Evolutionary conservation across 192 early-diverging fungal genomes (phyloP).

Genomic region (Mortierella claussenii): DNA sequence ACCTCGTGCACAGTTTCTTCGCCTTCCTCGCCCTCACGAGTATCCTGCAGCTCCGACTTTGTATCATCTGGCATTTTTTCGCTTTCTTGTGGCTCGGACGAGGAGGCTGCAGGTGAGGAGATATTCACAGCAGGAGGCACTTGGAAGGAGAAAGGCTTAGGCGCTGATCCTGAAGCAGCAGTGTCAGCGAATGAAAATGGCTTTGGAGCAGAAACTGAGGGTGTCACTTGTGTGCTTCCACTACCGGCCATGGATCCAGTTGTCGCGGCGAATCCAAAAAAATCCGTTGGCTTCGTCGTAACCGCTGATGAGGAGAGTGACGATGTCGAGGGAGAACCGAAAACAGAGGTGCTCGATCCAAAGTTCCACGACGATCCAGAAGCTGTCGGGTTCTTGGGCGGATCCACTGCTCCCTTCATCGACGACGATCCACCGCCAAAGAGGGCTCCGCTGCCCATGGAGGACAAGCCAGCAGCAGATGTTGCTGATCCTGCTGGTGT

Average conservation of each 20-base stretch:
- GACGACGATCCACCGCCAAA: slow-evolving; percentile 23
- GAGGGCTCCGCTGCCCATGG: neutral
- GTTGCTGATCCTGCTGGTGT: neutral
- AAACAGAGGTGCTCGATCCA: neutral
- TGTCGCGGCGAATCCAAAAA: slow-evolving; percentile 1
- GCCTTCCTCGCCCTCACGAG: slow-evolving; percentile 22
- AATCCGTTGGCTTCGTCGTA: too few relatives aligned
- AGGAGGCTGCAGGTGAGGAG: neutral
- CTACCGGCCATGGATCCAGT: neutral
- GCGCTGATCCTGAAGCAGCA: neutral
- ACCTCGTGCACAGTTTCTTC: slow-evolving; percentile 28
- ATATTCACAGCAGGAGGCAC: too few relatives aligned
- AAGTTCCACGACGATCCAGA: slow-evolving; percentile 16
- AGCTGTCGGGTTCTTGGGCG: slow-evolving; percentile 24
- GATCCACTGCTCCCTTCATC: slow-evolving; percentile 34
- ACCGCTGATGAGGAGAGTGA: too few relatives aligned
- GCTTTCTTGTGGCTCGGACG: neutral
- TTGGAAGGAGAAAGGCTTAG: slow-evolving; percentile 30
- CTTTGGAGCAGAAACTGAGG: neutral
- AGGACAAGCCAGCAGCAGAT: neutral
- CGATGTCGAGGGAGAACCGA: neutral
- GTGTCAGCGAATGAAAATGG: neutral
- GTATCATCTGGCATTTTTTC: slow-evolving; percentile 11
- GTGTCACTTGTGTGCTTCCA: neutral
- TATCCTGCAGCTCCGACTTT: slow-evolving; percentile 18